phyloP scores from a whole-genome alignment of 805 yeast species.

The Jamesozyma gamospora region DNA sequence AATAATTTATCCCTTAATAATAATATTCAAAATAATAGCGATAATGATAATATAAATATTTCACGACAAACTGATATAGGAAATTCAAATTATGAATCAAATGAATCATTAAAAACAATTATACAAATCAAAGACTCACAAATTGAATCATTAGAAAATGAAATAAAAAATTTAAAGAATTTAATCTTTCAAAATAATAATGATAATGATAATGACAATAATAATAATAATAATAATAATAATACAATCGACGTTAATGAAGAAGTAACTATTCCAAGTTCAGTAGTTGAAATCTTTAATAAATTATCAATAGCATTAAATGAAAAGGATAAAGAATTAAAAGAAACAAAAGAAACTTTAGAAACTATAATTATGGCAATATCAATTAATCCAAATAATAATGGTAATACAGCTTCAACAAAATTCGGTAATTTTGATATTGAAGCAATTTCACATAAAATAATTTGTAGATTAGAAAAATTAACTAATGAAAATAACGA shows the following conservation, averaged over 20 bases:
- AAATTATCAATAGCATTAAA: constrained; percentile 40
- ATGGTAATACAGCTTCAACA: constrained; percentile 36
- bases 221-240: constrained; percentile 26
- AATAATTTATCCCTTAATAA: constrained; percentile 5
- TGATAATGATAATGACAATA: constrained; percentile 4
- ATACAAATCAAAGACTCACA: constrained; percentile 46
- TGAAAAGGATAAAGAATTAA: constrained; percentile 41
- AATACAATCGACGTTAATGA: neutral
- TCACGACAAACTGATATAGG: neutral
- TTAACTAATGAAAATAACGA: constrained; percentile 61
- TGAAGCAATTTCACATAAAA: constrained; percentile 65
- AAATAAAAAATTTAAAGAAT: constrained; percentile 31
- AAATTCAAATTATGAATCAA: constrained; percentile 5
- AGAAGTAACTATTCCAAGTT: constrained; percentile 30
- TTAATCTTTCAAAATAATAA: constrained; percentile 4
- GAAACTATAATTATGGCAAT: constrained; percentile 54
- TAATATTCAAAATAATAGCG: neutral
- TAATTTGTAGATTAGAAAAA: constrained; percentile 49
- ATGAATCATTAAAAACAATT: constrained; percentile 39
- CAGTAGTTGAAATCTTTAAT: constrained; percentile 38
- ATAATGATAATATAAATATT: neutral
- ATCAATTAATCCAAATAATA: constrained; percentile 39
- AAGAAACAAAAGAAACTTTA: constrained; percentile 50
- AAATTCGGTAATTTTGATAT: constrained; percentile 58
- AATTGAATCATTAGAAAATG: constrained; percentile 37